Evolutionary conservation across 495 filamentous ascomycete species (phyloP).

Genomic region (Neurospora sp.): DNA sequence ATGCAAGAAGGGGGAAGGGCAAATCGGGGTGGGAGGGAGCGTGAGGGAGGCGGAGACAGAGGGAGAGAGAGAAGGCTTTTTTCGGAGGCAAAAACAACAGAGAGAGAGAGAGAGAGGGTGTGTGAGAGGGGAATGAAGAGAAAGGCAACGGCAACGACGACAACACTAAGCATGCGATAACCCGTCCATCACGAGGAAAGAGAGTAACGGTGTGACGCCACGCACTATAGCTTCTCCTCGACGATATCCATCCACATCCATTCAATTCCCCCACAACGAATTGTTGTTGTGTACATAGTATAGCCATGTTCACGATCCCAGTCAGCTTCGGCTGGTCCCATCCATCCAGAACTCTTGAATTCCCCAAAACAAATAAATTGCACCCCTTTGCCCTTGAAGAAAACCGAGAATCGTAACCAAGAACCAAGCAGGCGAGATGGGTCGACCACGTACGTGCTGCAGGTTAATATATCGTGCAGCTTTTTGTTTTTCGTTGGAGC

Average conservation of each 20-base stretch:
- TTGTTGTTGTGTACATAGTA: not conserved
- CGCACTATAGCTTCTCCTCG: not conserved
- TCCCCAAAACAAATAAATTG: not conserved
- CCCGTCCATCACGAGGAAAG: not conserved
- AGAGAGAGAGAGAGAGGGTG: not conserved
- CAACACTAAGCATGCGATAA: not conserved
- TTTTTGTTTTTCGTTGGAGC: conserved; percentile 3
- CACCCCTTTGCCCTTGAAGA: not conserved
- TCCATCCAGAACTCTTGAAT: not conserved
- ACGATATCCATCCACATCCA: not conserved
- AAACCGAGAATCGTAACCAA: not conserved
- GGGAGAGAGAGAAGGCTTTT: not conserved
- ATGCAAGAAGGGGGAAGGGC: not conserved
- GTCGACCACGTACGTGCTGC: conserved; percentile 2
- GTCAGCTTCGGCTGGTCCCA: not conserved
- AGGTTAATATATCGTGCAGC: conserved; percentile 17
- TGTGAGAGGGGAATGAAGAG: not conserved
- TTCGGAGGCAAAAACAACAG: not conserved
- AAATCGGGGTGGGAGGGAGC: not conserved
- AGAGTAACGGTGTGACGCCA: not conserved
- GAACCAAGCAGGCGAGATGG: not conserved
- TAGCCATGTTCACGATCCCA: not conserved
- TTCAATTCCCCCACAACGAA: not conserved
- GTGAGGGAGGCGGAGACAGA: not conserved
- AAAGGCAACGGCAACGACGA: not conserved